Base-by-base conservation (phyloP, 176 grass and related monocot species). In the maize (Zea mays) region DNA sequence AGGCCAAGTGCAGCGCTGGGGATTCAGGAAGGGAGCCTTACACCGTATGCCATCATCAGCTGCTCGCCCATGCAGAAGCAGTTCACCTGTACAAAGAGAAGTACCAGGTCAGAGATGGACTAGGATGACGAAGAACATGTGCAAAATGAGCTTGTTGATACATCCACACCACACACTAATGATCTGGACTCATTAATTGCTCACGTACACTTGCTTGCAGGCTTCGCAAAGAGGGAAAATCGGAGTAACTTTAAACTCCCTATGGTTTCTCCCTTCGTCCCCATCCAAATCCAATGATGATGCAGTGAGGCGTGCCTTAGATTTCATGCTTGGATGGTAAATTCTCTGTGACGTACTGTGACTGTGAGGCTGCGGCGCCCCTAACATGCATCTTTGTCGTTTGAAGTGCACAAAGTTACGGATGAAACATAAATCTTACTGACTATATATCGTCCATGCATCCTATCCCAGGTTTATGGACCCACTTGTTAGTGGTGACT, bases 241-340 rank as follows among this genome's bases (percentile, higher is more conserved):
- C 45, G 86, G 84, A 42, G 85, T 93, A 75, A 87, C 72, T 47
- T 52, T 93, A 12, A 44, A 39, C 55, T n/a, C 89, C 6, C 20
- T 57, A 5, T 93, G 86, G 86, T 89, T 62, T 52, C 9, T 86
- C 68, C 90, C 90, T 8, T 84, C 75, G 39, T 89, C 86, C 8
- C 10, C 4, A 5, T 86, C 83, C 6, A 86, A 74, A 64, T 61
- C 80, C 37, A 58, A 80, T 19, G 2, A 11, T 3, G 38, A 65
- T 2, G 90, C 90, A 0, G 67, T 36, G 4, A 49, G 17, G 3
- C 85, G 81, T 8, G 42, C 61, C 27, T 38, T 93, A 16, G 90
- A 93, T 36, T 93, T 93, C 67, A 65, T 67, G 48, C 55, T 88
- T 79, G 90, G 90, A 86, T 93, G 90, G 90, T 93, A 84, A 73